Base-by-base conservation (phyloP, 306 rosid genomes). In the Sphenostylis stenocarpa region DNA sequence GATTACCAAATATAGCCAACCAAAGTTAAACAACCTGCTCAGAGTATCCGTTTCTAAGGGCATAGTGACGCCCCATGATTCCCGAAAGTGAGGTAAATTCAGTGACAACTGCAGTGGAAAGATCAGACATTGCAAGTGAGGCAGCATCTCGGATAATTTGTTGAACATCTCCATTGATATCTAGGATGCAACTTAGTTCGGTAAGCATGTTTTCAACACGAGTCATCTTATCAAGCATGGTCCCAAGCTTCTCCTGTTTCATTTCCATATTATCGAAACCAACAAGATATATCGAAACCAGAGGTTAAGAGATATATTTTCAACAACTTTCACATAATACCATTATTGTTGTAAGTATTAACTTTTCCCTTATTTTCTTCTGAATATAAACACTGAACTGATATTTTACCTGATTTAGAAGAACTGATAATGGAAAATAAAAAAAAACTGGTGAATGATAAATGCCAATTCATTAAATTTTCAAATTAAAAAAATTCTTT, bases 91-190 rank as follows among this genome's bases (percentile, higher is more conserved):
- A 87, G 34, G 98, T 94, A 77, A 94, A 91, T 79, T 94, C 97
- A 53, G 97, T 86, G 85, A 94, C 98, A 85, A 94, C 97, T 6
- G 93, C 89, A 75, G 98, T 90, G 78, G 93, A 88, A 66, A 94
- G 98, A 88, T 94, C 98, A 77, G 97, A 92, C 98, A 91, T 90
- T 58, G 98, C 93, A 84, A 94, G 96, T 47, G 97, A 90, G 63
- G 97, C 95, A 81, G 98, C 98, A 69, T 84, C 93, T 55, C 23
- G 81, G 67, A 85, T 61, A 80, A 79, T 61, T 80, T 83, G 85
- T 84, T 68, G 90, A 66, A 71, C 68, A 57, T 77, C 85, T 64
- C 85, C 87, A 76, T 71, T 77, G 49, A 89, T 84, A 76, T 81
- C 84, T 78, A 94, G 82, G 47, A 86, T 82, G 41, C 77, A 84